Evolutionary conservation across 768 basidiomycete species (phyloP).

Genomic region (Leccinellum luteum): DNA sequence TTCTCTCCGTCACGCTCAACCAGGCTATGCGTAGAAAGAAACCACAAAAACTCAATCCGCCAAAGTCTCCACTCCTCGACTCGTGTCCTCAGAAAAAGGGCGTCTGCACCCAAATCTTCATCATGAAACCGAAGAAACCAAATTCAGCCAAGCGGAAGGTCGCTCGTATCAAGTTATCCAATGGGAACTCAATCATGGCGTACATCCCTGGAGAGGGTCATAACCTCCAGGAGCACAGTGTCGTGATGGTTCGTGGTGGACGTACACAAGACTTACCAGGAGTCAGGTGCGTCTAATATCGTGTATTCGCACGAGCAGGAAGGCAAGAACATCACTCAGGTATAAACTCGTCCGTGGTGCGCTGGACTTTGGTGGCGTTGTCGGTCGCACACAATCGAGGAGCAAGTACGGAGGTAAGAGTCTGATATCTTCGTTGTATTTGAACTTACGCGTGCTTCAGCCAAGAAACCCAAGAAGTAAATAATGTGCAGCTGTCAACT

Average conservation of each 20-base stretch:
- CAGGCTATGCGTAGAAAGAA: conserved; percentile 83
- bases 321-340: conserved; percentile 39
- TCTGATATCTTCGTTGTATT: background rate
- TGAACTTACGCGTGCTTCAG: conserved; percentile 37
- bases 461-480: conserved; percentile 85
- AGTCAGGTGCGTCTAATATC: conserved; percentile 66
- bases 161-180: conserved; percentile 87
- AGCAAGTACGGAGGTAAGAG: conserved; percentile 89
- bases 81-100: conserved; percentile 86
- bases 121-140: conserved; percentile 91
- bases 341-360: conserved; percentile 96
- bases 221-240: conserved; percentile 96
- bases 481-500: background rate
- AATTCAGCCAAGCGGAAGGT: conserved; percentile 99
- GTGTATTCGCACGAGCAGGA: background rate
- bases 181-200: conserved; percentile 85
- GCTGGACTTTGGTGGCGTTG: conserved; percentile 87
- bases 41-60: conserved; percentile 42
- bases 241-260: conserved; percentile 92
- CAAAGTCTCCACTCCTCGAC: conserved; percentile 77
- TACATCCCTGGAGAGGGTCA: conserved; percentile 98
- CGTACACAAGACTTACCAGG: conserved; percentile 97
- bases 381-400: conserved; percentile 73
- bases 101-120: conserved; percentile 80
- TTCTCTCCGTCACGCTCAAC: conserved; percentile 71